phyloP scores from a whole-genome alignment of 2,329 filamentous ascomycete species.

The Pseudonectria buxi region DNA sequence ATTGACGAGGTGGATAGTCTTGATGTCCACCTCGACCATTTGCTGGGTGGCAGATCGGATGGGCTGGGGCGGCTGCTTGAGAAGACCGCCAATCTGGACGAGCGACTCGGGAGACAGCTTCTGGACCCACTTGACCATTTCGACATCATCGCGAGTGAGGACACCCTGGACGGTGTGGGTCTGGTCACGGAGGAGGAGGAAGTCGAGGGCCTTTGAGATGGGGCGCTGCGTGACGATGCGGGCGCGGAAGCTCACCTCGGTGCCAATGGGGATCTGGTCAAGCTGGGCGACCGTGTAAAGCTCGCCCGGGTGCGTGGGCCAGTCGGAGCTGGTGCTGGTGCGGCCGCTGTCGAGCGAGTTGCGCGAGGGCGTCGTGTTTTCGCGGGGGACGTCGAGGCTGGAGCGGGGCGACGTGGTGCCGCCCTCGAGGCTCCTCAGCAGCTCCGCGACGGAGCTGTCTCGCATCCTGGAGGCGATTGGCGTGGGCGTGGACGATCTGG shows the following conservation, averaged over 20 bases:
- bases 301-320: conserved; percentile 33
- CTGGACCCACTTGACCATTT: conserved; percentile 84
- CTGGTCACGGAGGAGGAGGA: conserved; percentile 80
- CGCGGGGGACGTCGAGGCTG: conserved; percentile 18
- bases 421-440: conserved; percentile 11
- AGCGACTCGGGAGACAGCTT: conserved; percentile 73
- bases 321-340: conserved; percentile 31
- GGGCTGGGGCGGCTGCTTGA: conserved; percentile 67
- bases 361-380: conserved; percentile 3
- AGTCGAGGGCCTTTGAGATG: conserved; percentile 76
- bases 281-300: conserved; percentile 33
- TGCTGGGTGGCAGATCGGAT: conserved; percentile 71
- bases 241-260: conserved; percentile 36
- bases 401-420: conserved; percentile 18
- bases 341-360: conserved; percentile 31
- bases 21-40: conserved; percentile 67
- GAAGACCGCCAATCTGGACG: conserved; percentile 65
- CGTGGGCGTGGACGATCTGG: background rate
- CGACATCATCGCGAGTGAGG: conserved; percentile 47
- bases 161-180: conserved; percentile 80
- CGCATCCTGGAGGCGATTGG: conserved; percentile 19
- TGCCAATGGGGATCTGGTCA: conserved; percentile 30
- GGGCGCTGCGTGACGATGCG: conserved; percentile 60
- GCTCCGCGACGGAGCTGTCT: conserved; percentile 26
- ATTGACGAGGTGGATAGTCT: conserved; percentile 46